Percentiles rank a stretch among this genome's conserved stretches.
phyloP scores from a whole-genome alignment of 345 rosid genomes.

The Eucalyptus polyanthemos region DNA sequence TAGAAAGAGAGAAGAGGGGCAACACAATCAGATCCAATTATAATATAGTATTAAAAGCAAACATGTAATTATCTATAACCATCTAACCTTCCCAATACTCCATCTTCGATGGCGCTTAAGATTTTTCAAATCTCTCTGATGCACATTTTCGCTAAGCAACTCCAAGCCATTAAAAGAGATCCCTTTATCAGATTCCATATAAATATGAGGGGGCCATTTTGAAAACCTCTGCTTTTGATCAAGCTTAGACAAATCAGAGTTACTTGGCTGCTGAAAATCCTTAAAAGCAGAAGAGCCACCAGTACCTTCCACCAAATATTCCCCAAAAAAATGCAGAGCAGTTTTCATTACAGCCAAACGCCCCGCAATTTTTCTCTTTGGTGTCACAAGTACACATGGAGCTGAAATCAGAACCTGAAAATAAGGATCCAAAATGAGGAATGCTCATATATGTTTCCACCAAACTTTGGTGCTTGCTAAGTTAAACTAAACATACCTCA shows the following conservation, averaged over 20 bases:
- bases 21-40: neutral
- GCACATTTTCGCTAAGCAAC: conserved; percentile 21
- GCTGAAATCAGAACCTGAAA: conserved; percentile 68
- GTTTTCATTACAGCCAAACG: conserved; percentile 72
- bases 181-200: conserved; percentile 30
- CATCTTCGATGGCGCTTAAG: conserved; percentile 91
- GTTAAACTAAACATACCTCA: conserved; percentile 6
- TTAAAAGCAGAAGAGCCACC: conserved; percentile 84
- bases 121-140: conserved; percentile 37
- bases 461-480: neutral
- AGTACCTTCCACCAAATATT: conserved; percentile 84
- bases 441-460: neutral
- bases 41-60: neutral
- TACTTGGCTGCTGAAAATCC: conserved; percentile 34
- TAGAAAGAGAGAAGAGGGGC: conserved; percentile 9
- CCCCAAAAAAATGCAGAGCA: conserved; percentile 85
- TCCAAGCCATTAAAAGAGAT: conserved; percentile 22
- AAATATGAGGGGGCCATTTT: conserved; percentile 39
- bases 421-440: neutral
- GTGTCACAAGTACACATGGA: conserved; percentile 82
- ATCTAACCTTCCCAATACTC: conserved; percentile 67
- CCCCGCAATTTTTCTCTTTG: conserved; percentile 92
- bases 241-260: conserved; percentile 37
- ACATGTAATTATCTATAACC: neutral
- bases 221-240: conserved; percentile 49